Base-by-base conservation (phyloP, 768 basidiomycete species). In the Tricholomella constricta region DNA sequence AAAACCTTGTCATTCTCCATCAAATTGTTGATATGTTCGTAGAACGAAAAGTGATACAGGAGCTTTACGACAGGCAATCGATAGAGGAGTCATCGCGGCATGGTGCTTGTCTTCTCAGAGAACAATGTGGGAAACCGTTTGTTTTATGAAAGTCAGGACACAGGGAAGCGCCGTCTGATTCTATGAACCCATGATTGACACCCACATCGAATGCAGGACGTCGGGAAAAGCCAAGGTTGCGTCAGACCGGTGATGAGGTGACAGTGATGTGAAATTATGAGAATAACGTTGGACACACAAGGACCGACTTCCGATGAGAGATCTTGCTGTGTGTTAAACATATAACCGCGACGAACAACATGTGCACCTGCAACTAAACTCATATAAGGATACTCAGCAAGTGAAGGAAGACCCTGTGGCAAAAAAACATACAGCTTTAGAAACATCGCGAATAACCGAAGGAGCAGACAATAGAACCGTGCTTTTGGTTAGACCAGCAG, bases 11-110 rank as follows among this genome's bases (percentile, higher is more conserved):
- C 25, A 48, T 34, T 37, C 26, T 20, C 42, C 31, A 25, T 34
- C 38, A 47, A 37, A 56, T 40, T 19, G 38, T 35, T 26, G 19
- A n/a, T n/a, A n/a, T n/a, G n/a, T n/a, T n/a, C n/a, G n/a, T n/a
- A n/a, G n/a, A n/a, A 10, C 31, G 31, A 32, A 32, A 14, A 42
- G 23, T 14, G 42, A 43, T 17, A 27, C n/a, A 26, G 23, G 41
- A 42, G 36, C 4, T n/a, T 22, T 22, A 4, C 11, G 11, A 40
- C 38, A 5, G 38, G 23, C 38, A 19, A 11, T 22, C 9, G 20
- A 40, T 11, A 22, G 38, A 22, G 7, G 23, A 22, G 20, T 22
- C 23, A 22, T 40, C 20, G 5, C 20, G 20, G 19, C 38, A 40
- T n/a, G n/a, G n/a, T 22, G 12, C n/a, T 40, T 37, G 36, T 7